Evolutionary conservation across 306 rosid genomes (phyloP).

Genomic region (Corylus heterophylla): DNA sequence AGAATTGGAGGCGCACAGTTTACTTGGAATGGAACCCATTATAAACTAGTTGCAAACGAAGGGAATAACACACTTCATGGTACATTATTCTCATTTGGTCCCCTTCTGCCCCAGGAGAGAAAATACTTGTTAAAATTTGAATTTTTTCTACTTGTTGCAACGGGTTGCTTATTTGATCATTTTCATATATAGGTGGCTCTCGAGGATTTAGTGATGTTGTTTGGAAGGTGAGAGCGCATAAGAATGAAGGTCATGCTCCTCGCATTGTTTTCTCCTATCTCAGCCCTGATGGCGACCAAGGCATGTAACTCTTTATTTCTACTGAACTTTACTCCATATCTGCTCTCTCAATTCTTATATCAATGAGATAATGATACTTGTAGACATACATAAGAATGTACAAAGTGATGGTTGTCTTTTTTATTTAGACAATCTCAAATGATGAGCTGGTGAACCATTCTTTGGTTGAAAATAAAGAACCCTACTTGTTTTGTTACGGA

Average conservation of each 20-base stretch:
- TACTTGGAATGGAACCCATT: conserved; percentile 55
- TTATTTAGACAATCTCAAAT: not conserved
- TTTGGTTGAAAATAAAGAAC: not conserved
- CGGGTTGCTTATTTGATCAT: not conserved
- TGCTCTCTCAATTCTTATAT: not conserved
- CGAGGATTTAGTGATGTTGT: conserved; percentile 78
- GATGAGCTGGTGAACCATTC: not conserved
- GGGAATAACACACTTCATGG: conserved; percentile 84
- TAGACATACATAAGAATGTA: not conserved
- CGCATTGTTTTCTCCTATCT: conserved; percentile 60
- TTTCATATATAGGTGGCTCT: conserved; percentile 55
- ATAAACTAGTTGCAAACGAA: conserved; percentile 68
- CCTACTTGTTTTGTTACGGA: not conserved
- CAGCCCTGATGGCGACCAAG: conserved; percentile 83
- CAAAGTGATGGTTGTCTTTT: not conserved
- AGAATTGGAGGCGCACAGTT: conserved; percentile 85
- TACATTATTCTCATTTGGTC: conserved; percentile 22
- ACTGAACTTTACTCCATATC: not conserved
- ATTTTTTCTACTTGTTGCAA: not conserved
- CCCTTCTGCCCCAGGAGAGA: not conserved
- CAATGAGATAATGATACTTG: not conserved
- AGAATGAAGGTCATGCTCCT: conserved; percentile 50
- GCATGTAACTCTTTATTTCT: conserved; percentile 28
- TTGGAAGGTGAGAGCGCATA: conserved; percentile 64
- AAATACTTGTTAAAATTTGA: not conserved